Evolutionary conservation across 768 basidiomycete species (phyloP), one percentile per base, ranked within the genome.

Genomic region (Tricholoma matsutake): DNA sequence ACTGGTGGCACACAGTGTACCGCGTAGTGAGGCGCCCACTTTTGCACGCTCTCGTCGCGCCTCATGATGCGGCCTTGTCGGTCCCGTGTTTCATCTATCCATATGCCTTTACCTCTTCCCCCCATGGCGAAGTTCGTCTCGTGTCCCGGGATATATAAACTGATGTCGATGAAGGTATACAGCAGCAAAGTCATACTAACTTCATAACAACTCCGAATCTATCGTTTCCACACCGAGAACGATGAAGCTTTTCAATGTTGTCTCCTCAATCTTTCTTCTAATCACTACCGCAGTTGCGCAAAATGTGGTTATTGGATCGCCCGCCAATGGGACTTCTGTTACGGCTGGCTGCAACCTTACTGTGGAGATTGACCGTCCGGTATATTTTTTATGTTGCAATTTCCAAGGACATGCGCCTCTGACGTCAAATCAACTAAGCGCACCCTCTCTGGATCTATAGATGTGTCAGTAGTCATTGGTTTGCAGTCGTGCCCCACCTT

Each of bases 291-390:
- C 71, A 31, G 65, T 79, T 41, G 83, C 80, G 4, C 85, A 86
- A 61, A 59, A 60, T 8, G 73, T 71, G 3, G 25, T 14, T 13
- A 81, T 86, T 35, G 78, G 78, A 7, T 68, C 68, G 20, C 84
- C 85, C 4, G 63, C 71, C 5, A 65, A 70, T 2, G 75, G 73
- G 5, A 60, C 73, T 2, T 56, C 66, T 10, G 73, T 84, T 9
- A 54, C 37, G 7, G 63, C 78, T 29, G 83, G 84, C 5, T 66
- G 62, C 6, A 64, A 66, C 10, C 41, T 85, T 32, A 76, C 68
- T 3, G 78, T 85, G 3, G 78, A 82, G 62, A 66, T 86, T 6
- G 79, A 80, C 59, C 73, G 75, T 56, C 67, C n/a, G n/a, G n/a
- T n/a, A n/a, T n/a, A n/a, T n/a, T n/a, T n/a, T n/a, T n/a, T n/a